Conservation (phyloP, 1,284 basidiomycete species). For the Leccinum pachyderme region DNA sequence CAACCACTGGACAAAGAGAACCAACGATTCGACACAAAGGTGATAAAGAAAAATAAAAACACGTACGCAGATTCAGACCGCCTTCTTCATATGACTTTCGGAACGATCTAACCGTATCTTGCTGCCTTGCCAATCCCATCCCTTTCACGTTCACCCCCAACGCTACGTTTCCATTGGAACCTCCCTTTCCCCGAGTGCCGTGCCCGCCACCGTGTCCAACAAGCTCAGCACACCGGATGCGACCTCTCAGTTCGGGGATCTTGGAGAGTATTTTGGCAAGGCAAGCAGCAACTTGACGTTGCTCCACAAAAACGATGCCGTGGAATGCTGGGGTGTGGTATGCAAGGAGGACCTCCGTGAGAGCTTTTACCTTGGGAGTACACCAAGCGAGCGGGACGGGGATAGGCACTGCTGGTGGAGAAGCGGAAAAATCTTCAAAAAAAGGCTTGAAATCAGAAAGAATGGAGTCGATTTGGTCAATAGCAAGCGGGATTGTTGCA, state of each 20-base stretch:
- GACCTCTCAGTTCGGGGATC: conserved; percentile 53
- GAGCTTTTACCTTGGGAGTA: conserved; percentile 65
- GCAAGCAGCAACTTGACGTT: conserved; percentile 73
- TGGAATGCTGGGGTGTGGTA: conserved; percentile 62
- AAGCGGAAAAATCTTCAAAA: conserved; percentile 40
- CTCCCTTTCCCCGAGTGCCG: conserved; percentile 26
- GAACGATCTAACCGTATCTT: conserved; percentile 62
- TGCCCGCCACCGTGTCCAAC: conserved; percentile 62
- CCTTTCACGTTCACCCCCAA: conserved; percentile 38
- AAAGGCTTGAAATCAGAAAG: conserved; percentile 50
- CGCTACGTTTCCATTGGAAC: conserved; percentile 1
- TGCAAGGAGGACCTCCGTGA: conserved; percentile 60
- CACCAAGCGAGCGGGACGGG: conserved; percentile 56
- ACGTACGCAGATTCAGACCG: conserved; percentile 65
- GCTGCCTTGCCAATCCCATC: conserved; percentile 52
- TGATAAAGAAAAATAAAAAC: conserved; percentile 27
- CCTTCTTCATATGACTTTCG: conserved; percentile 60
- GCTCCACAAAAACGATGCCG: conserved; percentile 81
- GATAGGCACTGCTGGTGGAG: conserved; percentile 36
- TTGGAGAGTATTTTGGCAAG: conserved; percentile 62
- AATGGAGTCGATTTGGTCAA: conserved; percentile 48
- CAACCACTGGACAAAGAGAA: conserved; percentile 53
- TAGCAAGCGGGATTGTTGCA: conserved; percentile 35
- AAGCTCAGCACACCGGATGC: conserved; percentile 61
- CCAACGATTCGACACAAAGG: conserved; percentile 1